Conservation (phyloP, 352 stramenopile genomes). For the Peronospora destructor region DNA sequence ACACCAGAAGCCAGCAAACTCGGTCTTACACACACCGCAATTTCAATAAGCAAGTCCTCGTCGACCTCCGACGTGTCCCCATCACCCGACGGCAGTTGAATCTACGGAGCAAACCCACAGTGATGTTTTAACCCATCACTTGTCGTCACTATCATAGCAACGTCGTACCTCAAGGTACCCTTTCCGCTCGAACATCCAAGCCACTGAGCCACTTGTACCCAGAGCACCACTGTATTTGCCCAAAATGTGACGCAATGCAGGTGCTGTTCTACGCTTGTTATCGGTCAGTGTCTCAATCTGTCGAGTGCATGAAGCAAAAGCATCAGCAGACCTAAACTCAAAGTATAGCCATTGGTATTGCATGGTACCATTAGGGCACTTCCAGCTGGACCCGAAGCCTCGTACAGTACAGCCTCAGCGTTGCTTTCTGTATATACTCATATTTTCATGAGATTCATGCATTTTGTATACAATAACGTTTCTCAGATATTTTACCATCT, state of each 20-base stretch:
- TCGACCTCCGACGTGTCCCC: slow-evolving; percentile 27
- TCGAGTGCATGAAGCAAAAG: background rate
- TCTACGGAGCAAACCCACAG: slow-evolving; percentile 25
- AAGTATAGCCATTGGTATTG: background rate
- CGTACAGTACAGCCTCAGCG: slow-evolving; percentile 72
- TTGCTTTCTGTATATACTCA: slow-evolving; percentile 33
- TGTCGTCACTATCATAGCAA: background rate
- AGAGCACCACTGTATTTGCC: slow-evolving; percentile 61
- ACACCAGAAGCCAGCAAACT: background rate
- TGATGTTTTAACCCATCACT: background rate
- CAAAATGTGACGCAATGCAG: slow-evolving; percentile 67
- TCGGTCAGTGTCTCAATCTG: slow-evolving; percentile 83
- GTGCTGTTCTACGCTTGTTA: slow-evolving; percentile 77
- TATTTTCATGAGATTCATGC: too few species aligned
- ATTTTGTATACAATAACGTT: background rate
- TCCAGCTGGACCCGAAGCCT: slow-evolving; percentile 59
- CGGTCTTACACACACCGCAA: slow-evolving; percentile 33
- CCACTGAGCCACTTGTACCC: slow-evolving; percentile 69
- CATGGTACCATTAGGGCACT: slow-evolving; percentile 59
- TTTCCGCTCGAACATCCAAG: slow-evolving; percentile 84
- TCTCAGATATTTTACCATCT: slow-evolving; percentile 30
- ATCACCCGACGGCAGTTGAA: slow-evolving; percentile 29
- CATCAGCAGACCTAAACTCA: background rate
- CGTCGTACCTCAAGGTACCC: slow-evolving; percentile 63
- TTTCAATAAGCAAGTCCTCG: slow-evolving; percentile 69